These are phyloP conservation scores for Teratosphaeria viscida DNA, from an alignment of 2,329 filamentous ascomycete species.

Conservation along the genomic window DNA sequence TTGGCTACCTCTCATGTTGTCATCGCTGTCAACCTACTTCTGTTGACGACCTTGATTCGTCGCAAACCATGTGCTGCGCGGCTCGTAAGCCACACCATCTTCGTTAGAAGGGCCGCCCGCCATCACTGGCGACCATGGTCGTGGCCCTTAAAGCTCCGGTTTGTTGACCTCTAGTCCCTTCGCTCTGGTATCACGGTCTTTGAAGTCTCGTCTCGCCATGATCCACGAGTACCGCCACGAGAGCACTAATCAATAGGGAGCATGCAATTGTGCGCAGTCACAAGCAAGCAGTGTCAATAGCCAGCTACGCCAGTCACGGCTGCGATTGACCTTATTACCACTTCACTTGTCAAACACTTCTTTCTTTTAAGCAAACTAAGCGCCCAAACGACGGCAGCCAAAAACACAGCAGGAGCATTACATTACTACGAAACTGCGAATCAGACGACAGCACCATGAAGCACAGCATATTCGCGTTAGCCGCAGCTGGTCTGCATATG, in stretches of 20 bases:
- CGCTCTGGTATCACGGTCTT: not conserved
- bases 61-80: not conserved
- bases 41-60: not conserved
- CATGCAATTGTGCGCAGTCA: not conserved
- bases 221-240: not conserved
- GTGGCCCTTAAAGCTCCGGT: not conserved
- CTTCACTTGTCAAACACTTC: not conserved
- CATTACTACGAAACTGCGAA: not conserved
- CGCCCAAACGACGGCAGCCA: not conserved
- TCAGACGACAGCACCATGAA: not conserved
- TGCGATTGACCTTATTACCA: not conserved
- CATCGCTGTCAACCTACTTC: not conserved
- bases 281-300: not conserved
- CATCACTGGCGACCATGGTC: not conserved
- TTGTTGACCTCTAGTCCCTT: not conserved
- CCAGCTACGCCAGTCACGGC: not conserved
- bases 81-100: not conserved
- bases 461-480: not conserved
- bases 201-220: not conserved
- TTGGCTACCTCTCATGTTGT: not conserved
- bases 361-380: not conserved
- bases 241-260: not conserved
- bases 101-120: not conserved
- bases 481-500: not conserved
- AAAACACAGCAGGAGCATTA: not conserved